Base-by-base conservation (phyloP, 1,284 basidiomycete genomes). In the Earliella scabrosa region DNA sequence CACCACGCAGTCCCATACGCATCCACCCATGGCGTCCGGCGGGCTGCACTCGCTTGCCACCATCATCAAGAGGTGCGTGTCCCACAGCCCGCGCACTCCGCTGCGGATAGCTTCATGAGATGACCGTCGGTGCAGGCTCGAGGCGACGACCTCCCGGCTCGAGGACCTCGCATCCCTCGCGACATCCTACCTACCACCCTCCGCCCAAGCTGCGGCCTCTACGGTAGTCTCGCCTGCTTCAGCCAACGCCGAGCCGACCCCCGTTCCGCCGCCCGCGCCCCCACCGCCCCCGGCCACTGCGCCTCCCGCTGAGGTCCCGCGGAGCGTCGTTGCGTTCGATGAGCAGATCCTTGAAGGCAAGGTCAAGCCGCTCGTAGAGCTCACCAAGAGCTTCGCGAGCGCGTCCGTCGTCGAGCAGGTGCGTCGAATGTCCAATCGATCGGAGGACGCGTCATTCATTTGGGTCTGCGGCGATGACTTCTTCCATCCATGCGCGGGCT, bases 101-200 rank as follows among this genome's bases (percentile, higher is more conserved):
- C 18, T 39, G 16, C 16, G 32, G 11, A 34, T 34, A 31, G 26
- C 32, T 46, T 29, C 31, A 34, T 18, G 9, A 21, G 14, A 26
- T 35, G 32, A 36, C 32, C 34, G 16, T 48, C 34, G 21, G 35
- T 38, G 46, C 66, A 92, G 92, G 60, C 82, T 94, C 50, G 92
- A 97, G 80, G 97, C 97, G 43, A 94, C 95, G 2, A 96, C 95
- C 8, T 95, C 93, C 48, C 87, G 97, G 50, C 85, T 99, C 26
- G 97, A 99, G 75, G 97, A 99, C 71, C 82, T 98, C 58, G 92
- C 90, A 50, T 73, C 76, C 48, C 73, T 70, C 66, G 59, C 67
- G 43, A 64, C 65, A 29, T 68, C 70, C 26, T 65, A 66, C 41
- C 56, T 63, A 46, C 59, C 62, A 16, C 51, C 69, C 13, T 66